Evolutionary conservation across 2,329 filamentous ascomycete genomes (phyloP), one percentile per base, ranked within the genome.

Genomic region (Neocatenulostroma microsporum): DNA sequence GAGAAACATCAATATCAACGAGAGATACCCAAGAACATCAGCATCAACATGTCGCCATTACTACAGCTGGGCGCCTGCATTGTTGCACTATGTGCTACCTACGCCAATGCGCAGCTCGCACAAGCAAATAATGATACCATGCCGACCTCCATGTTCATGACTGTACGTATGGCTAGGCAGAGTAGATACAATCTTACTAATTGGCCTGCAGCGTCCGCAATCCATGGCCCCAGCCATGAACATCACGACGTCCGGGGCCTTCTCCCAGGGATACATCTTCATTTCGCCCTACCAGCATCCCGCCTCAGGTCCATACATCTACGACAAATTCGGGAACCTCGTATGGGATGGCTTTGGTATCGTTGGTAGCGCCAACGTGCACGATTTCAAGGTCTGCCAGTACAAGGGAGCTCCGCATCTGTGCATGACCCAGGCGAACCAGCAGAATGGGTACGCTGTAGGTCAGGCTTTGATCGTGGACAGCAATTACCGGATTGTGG

Each of bases 401-500:
- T 69, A 68, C 51, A 52, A 64, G 9, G 64, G 62, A 11, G 48
- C 51, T 30, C 53, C 62, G 28, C 67, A 70, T 40, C 48, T 69
- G 4, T 69, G 66, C 44, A 66, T 68, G 48, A 67, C 62, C 46
- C 27, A 32, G 18, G 23, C 62, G 66, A 44, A 65, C 62, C 10
- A 62, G 21, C 64, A 65, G 30, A 13, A 23, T 11, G 39, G 40
- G 9, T 70, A 68, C 38, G 66, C 57, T 10, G 56, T 62, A 24
- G 67, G 67, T 9, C 62, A 66, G 50, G 65, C 60, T 13, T 48
- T 69, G 7, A 67, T 70, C 37, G 57, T 69, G 54, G 62, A 69
- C 47, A 58, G 56, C 24, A 55, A 56, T 21, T 69, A 69, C 48
- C 57, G 61, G 24, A 60, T 64, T 29, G 64, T 68, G 18, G 57